phyloP scores from a whole-genome alignment of 1,284 basidiomycete species.

The Ceratobasidium sp. region DNA sequence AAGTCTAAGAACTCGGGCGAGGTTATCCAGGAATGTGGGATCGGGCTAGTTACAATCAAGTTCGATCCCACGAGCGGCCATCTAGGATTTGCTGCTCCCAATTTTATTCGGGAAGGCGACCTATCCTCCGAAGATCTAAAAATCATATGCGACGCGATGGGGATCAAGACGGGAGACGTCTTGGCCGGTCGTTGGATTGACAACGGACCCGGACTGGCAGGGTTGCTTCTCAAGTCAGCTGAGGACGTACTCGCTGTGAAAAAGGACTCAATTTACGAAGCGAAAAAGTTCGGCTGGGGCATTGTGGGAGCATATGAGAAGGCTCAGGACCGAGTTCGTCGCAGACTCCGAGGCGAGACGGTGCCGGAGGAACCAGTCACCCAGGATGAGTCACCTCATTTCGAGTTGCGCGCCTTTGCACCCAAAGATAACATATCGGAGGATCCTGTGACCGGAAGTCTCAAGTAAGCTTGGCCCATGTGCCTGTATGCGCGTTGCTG shows the following conservation, averaged over 20 bases:
- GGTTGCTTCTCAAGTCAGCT: conserved; percentile 16
- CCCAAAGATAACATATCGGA: not conserved
- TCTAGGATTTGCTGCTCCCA: conserved; percentile 5
- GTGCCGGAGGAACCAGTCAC: not conserved
- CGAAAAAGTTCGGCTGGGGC: not conserved
- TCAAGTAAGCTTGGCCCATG: conserved; percentile 17
- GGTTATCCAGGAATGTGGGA: too few species aligned
- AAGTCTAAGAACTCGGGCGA: conserved; percentile 1
- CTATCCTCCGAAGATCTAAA: not conserved
- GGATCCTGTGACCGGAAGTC: conserved; percentile 15
- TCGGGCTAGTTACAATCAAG: conserved; percentile 9
- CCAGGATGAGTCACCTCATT: not conserved
- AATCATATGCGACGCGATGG: conserved; percentile 8
- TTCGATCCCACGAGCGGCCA: not conserved
- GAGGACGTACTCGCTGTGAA: too few species aligned
- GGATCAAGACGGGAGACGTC: not conserved
- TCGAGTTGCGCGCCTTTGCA: conserved; percentile 17
- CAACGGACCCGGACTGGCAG: conserved; percentile 18
- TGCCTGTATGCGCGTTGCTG: not conserved
- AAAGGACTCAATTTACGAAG: not conserved
- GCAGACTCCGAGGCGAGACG: not conserved
- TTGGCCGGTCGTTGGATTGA: conserved; percentile 10
- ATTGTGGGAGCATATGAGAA: conserved; percentile 20
- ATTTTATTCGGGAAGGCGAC: conserved; percentile 4
- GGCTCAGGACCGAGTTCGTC: not conserved